Evolutionary conservation across 108 stramenopile species (phyloP), one percentile per base, ranked within the genome.

Genomic region (Discostella stelligeroides): DNA sequence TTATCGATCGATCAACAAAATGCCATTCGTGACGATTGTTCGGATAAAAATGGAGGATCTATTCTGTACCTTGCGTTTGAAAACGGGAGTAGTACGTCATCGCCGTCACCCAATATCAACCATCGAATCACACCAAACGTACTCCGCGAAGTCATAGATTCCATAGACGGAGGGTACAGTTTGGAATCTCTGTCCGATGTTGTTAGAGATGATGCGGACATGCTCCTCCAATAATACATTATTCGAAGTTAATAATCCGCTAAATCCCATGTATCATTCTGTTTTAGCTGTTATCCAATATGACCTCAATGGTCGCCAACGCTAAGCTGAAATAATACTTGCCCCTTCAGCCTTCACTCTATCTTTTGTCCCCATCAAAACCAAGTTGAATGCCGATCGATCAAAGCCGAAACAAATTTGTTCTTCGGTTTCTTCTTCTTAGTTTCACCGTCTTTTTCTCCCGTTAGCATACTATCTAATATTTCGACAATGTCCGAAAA

Each of bases 321-420:
- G 6, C 3, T 3, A 34, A 34, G 34, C 34, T 34, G 34, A 34
- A 34, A 34, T 6, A n/a, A 34, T 34, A 6, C 34, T 34, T 34
- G 34, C 34, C 34, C 34, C 34, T 5, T 34, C 34, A 34, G 34
- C 24, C 8, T 24, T 20, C 24, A 15, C 17, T 18, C 49, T 17
- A 20, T 18, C 27, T 53, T 1, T 53, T 53, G 13, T 54, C 28
- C 11, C 20, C 18, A 20, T 59, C 87, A 95, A 72, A 95, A 95
- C 95, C 95, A 95, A 29, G 95, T 92, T n/a, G 95, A 95, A 69
- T 93, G 95, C 17, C 92, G 75, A 75, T 95, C 92, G 43, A 92
- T 88, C 70, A 95, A 75, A 17, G 84, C 85, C 2, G 87, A 68
- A 21, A 89, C 70, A 46, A 78, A 61, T 39, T 77, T 68, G 55